phyloP scores from a whole-genome alignment of 768 basidiomycete genomes.

The Cantharellus cinnabarinus region DNA sequence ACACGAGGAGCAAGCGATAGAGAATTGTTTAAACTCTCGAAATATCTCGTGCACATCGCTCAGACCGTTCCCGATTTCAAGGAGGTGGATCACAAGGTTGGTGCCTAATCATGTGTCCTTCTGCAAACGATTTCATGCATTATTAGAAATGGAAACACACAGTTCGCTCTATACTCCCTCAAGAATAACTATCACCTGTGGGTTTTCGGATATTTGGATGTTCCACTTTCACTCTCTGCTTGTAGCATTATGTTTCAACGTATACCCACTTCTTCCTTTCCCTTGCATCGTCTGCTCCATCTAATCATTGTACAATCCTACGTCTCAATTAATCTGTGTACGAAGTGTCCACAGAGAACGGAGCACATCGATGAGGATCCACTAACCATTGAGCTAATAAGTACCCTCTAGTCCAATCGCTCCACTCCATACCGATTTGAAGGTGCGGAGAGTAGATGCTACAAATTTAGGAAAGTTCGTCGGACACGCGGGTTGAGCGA shows the following conservation, averaged over 20 bases:
- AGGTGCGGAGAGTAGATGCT: not conserved
- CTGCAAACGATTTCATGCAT: not conserved
- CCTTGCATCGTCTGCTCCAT: too few species aligned
- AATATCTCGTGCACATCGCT: slow-evolving; percentile 48
- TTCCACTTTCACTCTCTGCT: not conserved
- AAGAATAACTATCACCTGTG: not conserved
- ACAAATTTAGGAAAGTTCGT: not conserved
- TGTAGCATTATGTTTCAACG: not conserved
- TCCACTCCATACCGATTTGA: not conserved
- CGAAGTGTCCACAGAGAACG: too few species aligned
- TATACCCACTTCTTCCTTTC: not conserved
- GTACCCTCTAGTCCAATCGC: not conserved
- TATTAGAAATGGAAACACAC: not conserved
- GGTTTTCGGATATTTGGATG: not conserved
- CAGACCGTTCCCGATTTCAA: slow-evolving; percentile 35
- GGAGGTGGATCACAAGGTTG: slow-evolving; percentile 43
- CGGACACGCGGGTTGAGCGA: not conserved
- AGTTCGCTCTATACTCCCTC: not conserved
- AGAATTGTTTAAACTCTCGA: slow-evolving; percentile 43
- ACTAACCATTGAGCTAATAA: not conserved
- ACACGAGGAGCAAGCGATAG: slow-evolving; percentile 35
- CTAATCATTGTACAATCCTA: too few species aligned
- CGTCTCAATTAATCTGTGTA: too few species aligned
- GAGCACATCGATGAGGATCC: not conserved
- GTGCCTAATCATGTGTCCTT: not conserved